Evolutionary conservation across 1,139 yeast species (phyloP).

Genomic region (Taphrina pruni): DNA sequence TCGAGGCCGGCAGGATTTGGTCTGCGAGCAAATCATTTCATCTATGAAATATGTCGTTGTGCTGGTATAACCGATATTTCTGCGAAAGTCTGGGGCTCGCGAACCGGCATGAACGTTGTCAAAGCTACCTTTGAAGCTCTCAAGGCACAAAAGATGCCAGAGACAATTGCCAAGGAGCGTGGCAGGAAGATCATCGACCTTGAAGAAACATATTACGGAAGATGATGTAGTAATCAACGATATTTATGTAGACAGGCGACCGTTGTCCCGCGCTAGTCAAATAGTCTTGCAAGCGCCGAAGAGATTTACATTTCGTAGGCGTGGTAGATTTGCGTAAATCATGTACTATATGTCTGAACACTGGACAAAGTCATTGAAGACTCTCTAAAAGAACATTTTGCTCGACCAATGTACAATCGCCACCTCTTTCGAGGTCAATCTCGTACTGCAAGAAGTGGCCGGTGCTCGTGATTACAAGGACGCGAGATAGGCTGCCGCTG

Average conservation of each 20-base stretch:
- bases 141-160: constrained; percentile 74
- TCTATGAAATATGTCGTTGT: constrained; percentile 89
- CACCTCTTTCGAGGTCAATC: constrained; percentile 86
- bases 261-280: not conserved
- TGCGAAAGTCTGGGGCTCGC: constrained; percentile 87
- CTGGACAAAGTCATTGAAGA: constrained; percentile 3
- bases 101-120: constrained; percentile 93
- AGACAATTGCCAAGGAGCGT: constrained; percentile 86
- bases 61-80: constrained; percentile 94
- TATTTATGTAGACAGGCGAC: not conserved
- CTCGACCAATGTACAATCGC: constrained; percentile 81
- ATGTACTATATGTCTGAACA: no score
- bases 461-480: constrained; percentile 82
- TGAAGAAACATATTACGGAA: constrained; percentile 73
- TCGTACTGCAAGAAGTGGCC: constrained; percentile 87
- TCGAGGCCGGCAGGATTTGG: constrained; percentile 89
- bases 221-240: not conserved
- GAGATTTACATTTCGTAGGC: no score
- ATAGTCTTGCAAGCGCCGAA: not conserved
- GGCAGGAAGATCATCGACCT: constrained; percentile 96
- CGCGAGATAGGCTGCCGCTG: constrained; percentile 59
- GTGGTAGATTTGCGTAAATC: no score
- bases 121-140: constrained; percentile 90
- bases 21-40: constrained; percentile 85
- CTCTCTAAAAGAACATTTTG: constrained; percentile 57